Base-by-base conservation (phyloP, 2,329 filamentous ascomycete species). In the Onygena corvina region DNA sequence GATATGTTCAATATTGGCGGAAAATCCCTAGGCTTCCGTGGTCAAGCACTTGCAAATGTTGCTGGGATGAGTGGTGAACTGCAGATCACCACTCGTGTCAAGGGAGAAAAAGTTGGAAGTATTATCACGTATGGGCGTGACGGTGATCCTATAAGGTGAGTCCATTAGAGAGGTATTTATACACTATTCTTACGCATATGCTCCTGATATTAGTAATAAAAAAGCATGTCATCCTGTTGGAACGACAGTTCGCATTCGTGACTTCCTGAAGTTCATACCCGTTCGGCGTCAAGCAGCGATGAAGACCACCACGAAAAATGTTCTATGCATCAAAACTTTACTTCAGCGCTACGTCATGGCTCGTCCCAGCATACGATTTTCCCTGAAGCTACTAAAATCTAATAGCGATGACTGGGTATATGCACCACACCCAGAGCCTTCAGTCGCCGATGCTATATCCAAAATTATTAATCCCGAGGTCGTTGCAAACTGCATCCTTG, bases 341-440 rank as follows among this genome's bases (percentile, higher is more conserved):
- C 58, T 83, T 35, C 74, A 80, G 56, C 65, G 71, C 1, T 83
- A 81, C 62, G 76, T 77, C 7, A 68, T 82, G 34, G 75, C 78
- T 12, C 70, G 76, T 51, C 76, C 76, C 3, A 60, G 66, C 7
- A 70, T 74, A n/a, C 67, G 79, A 9, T 67, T 83, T 21, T 74
- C 73, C 1, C 57, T 79, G n/a, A 74, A 68, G 51, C 64, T 72
- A 0, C 54, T 82, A 16, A 76, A 79, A 59, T 75, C 70, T 1
- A 80, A 79, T 60, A 81, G 81, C 54, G 73, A 59, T 3, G 84
- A 84, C 40, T 80, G 77, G 67, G 66, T 71, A 11, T 83, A 81
- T 59, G 75, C 74, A 1, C 76, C 79, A 0, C 74, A 71, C 36
- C 53, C 64, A 21, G 65, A 64, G 16, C 66, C 70, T 4, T 69